Evolutionary conservation across 371 early-diverging fungal genomes (phyloP).

Genomic region (Lichtheimia ornata): DNA sequence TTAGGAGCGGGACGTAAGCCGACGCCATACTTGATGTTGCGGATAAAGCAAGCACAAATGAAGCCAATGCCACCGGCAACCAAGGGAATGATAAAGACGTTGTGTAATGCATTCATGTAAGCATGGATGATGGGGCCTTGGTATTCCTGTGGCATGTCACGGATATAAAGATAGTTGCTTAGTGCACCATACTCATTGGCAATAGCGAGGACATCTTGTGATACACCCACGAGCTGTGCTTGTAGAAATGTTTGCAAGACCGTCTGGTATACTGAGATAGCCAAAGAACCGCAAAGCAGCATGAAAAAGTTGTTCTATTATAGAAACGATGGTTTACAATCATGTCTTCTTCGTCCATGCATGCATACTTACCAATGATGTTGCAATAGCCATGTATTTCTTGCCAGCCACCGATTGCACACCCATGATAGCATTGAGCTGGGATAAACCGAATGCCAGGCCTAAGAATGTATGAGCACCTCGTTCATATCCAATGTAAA

Average conservation of each 20-base stretch:
- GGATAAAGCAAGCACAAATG: slow-evolving; percentile 47
- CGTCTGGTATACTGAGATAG: slow-evolving; percentile 40
- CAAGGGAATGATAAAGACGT: slow-evolving; percentile 58
- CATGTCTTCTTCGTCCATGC: not conserved
- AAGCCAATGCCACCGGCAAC: slow-evolving; percentile 57
- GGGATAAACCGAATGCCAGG: slow-evolving; percentile 62
- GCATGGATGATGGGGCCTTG: slow-evolving; percentile 49
- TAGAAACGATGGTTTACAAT: not conserved
- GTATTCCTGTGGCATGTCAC: slow-evolving; percentile 30
- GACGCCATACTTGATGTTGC: slow-evolving; percentile 29
- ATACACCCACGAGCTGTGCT: slow-evolving; percentile 17
- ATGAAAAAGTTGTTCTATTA: slow-evolving; percentile 32
- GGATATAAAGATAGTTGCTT: slow-evolving; percentile 30
- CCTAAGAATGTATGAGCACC: not conserved
- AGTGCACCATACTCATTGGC: slow-evolving; percentile 32
- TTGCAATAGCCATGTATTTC: slow-evolving; percentile 64
- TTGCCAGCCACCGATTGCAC: slow-evolving; percentile 55
- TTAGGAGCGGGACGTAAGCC: not conserved
- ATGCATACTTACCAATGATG: slow-evolving; percentile 43
- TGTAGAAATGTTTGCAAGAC: slow-evolving; percentile 21
- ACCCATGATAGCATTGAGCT: slow-evolving; percentile 63
- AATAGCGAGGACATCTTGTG: slow-evolving; percentile 14
- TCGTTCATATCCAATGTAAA: no score
- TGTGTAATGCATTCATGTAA: slow-evolving; percentile 58
- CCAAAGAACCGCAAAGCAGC: slow-evolving; percentile 38